These are phyloP conservation scores for Cystofilobasidium ferigula DNA, from an alignment of 768 basidiomycete species.

Conservation along the genomic window DNA sequence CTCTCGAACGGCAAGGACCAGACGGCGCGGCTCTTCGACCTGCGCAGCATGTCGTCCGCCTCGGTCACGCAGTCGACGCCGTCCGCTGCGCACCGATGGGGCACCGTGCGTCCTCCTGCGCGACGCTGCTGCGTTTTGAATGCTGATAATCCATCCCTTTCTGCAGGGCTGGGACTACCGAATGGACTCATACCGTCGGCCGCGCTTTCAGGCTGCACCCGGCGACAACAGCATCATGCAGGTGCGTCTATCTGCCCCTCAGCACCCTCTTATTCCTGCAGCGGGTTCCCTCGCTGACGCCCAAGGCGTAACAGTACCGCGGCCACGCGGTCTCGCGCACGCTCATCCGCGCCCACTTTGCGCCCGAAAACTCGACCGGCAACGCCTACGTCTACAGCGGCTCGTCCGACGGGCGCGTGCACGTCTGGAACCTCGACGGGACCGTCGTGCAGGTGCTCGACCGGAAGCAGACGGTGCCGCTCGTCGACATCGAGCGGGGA, in stretches of 20 bases:
- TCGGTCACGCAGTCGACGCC: conserved; percentile 26
- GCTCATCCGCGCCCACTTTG: conserved; percentile 92
- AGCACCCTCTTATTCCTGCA: background rate
- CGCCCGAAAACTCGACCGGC: conserved; percentile 82
- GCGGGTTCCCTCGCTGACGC: conserved; percentile 43
- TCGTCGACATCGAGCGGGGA: background rate
- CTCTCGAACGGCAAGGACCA: conserved; percentile 89
- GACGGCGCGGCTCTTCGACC: conserved; percentile 71
- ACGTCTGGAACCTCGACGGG: conserved; percentile 93
- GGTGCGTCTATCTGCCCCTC: background rate
- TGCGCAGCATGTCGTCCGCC: conserved; percentile 75
- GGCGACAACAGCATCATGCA: conserved; percentile 61
- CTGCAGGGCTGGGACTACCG: conserved; percentile 12
- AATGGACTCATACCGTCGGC: conserved; percentile 59
- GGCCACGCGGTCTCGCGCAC: conserved; percentile 84
- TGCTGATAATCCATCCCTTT: no score
- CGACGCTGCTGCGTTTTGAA: background rate
- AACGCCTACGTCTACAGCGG: conserved; percentile 87
- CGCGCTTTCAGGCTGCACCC: conserved; percentile 58
- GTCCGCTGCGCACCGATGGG: conserved; percentile 6
- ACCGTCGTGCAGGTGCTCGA: conserved; percentile 34
- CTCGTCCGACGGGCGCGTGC: conserved; percentile 70
- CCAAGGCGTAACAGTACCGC: no score
- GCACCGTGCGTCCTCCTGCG: conserved; percentile 4
- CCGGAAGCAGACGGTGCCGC: conserved; percentile 11